These are phyloP conservation scores for Malus asiatica DNA, from an alignment of 306 rosid species.

Conservation along the genomic window DNA sequence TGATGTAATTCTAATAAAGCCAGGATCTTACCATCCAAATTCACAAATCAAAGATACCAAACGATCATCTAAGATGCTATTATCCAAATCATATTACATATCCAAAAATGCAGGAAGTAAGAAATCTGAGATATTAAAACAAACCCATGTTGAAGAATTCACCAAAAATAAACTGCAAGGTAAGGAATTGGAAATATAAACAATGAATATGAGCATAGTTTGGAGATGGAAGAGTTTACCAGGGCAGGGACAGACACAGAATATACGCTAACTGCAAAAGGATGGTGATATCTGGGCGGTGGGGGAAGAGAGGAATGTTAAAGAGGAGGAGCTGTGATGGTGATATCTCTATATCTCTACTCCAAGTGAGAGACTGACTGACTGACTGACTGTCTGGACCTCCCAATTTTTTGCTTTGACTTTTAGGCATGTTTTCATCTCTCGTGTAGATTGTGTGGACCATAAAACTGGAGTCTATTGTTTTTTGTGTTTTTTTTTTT, in stretches of 20 bases:
- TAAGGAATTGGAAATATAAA: background rate
- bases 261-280: conserved; percentile 2
- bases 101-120: background rate
- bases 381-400: background rate
- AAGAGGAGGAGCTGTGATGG: background rate
- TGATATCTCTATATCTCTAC: background rate
- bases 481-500: no score
- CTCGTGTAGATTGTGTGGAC: no score
- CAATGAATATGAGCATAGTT: background rate
- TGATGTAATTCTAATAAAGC: background rate
- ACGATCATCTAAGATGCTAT: background rate
- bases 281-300: background rate
- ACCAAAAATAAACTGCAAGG: background rate
- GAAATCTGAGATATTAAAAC: background rate
- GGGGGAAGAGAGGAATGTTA: background rate
- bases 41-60: background rate
- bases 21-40: conserved; percentile 2
- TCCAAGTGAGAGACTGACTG: background rate
- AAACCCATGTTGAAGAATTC: background rate
- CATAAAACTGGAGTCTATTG: background rate
- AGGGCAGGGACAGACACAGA: conserved; percentile 21
- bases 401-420: background rate
- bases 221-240: conserved; percentile 24
- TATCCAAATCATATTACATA: background rate
- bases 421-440: background rate